Evolutionary conservation across 2,329 filamentous ascomycete genomes (phyloP).

Genomic region (Fusarium nematophilum): DNA sequence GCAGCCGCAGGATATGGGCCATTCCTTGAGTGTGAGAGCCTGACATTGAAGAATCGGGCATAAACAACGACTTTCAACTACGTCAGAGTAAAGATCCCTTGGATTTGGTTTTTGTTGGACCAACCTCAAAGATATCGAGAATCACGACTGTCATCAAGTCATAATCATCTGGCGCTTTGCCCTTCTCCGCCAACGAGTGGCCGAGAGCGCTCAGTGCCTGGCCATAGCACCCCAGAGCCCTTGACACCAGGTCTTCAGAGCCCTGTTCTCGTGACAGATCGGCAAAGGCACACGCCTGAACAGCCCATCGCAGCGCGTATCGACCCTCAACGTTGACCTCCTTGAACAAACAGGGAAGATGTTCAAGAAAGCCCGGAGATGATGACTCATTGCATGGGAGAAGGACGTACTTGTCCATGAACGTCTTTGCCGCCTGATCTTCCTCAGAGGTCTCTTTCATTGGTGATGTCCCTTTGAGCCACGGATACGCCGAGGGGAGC

Average conservation of each 20-base stretch:
- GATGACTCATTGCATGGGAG: conserved; percentile 51
- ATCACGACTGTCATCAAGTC: conserved; percentile 55
- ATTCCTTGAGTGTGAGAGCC: conserved; percentile 53
- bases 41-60: conserved; percentile 38
- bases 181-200: conserved; percentile 44
- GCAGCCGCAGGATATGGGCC: conserved; percentile 53
- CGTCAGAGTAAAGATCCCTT: background rate
- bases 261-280: conserved; percentile 44
- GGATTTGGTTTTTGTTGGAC: background rate
- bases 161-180: conserved; percentile 52
- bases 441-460: conserved; percentile 19
- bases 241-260: conserved; percentile 33
- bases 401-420: conserved; percentile 54
- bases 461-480: conserved; percentile 33
- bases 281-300: conserved; percentile 51
- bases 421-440: conserved; percentile 46
- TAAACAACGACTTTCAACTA: conserved; percentile 47
- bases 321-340: conserved; percentile 52
- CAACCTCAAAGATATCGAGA: conserved; percentile 54
- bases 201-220: conserved; percentile 49
- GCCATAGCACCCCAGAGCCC: conserved; percentile 50
- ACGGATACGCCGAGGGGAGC: conserved; percentile 30
- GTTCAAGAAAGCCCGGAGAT: conserved; percentile 53
- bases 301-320: conserved; percentile 52
- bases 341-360: conserved; percentile 51